Base-by-base conservation (phyloP, 129 eudicot genomes). In the Flaveria brownii region DNA sequence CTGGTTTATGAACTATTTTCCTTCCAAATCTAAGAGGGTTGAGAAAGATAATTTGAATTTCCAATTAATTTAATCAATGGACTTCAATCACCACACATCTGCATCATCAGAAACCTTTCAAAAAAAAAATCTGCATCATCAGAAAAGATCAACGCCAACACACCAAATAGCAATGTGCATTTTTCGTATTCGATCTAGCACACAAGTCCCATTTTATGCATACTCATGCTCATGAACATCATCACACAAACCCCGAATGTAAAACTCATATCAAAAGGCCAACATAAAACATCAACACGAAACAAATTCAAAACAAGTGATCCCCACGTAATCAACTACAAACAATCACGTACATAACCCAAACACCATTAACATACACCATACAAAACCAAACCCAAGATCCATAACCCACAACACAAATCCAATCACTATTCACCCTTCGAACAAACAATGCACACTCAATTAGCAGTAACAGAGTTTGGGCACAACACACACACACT, bases 211-310 rank as follows among this genome's bases (percentile, higher is more conserved):
- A 30, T 78, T 12, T 43, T 56, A 4, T 30, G 33, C 9, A n/a
- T 57, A 30, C 50, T 68, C 30, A 42, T 2, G 18, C 69, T 43
- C 59, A 68, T 54, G 33, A 68, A 69, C 75, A 55, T 26, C 36
- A 74, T 62, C 78, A 74, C 47, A 72, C 68, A 11, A 42, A 68
- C 46, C 61, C 36, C 76, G 59, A 25, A 60, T 70, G 18, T 30
- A 39, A 62, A 15, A 70, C 54, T 14, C 82, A 46, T 71, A 78
- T 78, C 77, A 78, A 70, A 59, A 68, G 46, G 30, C 54, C 14
- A 77, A 78, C 14, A 25, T 61, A 13, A 59, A 36, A 59, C 30
- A n/a, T 36, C 66, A 45, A 57, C 71, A 78, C 36, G 12, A 14
- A 70, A 69, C 51, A 30, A 9, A 25, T 55, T 39, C 12, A 0